Percentiles rank a stretch among this genome's conserved stretches.
Evolutionary conservation across 768 basidiomycete species (phyloP).

Genomic region (Tricholoma flavovirens): DNA sequence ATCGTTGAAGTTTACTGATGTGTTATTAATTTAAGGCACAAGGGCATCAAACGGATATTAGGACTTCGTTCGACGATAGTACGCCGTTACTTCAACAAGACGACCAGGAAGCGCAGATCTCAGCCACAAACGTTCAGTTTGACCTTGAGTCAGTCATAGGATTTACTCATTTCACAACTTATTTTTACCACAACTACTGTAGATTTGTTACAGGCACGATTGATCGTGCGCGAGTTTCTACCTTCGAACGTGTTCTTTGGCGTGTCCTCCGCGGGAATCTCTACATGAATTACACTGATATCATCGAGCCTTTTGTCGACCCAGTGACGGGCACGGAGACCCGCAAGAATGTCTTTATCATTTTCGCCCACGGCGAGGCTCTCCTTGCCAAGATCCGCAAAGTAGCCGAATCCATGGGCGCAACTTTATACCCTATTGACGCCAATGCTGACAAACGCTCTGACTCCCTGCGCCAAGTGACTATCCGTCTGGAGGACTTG

Average conservation of each 20-base stretch:
- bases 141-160: constrained; percentile 73
- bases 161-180: not conserved
- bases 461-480: constrained; percentile 86
- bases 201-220: constrained; percentile 97
- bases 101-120: constrained; percentile 68
- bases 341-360: constrained; percentile 98
- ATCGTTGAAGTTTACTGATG: not conserved
- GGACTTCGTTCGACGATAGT: constrained; percentile 88
- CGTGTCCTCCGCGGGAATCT: constrained; percentile 95
- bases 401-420: constrained; percentile 98
- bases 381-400: constrained; percentile 95
- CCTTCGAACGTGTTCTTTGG: constrained; percentile 97
- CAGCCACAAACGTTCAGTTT: constrained; percentile 50
- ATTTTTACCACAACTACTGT: not conserved
- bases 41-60: constrained; percentile 69
- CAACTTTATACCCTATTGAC: constrained; percentile 94
- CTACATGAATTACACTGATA: constrained; percentile 99
- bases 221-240: constrained; percentile 84
- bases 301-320: constrained; percentile 87
- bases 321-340: constrained; percentile 77
- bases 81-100: constrained; percentile 90
- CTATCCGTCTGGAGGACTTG: constrained; percentile 84
- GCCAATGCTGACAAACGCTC: constrained; percentile 88
- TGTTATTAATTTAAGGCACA: constrained; percentile 52
- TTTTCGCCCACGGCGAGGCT: constrained; percentile 94